Percentiles rank a stretch among this genome's conserved stretches.
Conservation (phyloP, 2,329 filamentous ascomycete species). For the Pseudocercospora pini-densiflorae region DNA sequence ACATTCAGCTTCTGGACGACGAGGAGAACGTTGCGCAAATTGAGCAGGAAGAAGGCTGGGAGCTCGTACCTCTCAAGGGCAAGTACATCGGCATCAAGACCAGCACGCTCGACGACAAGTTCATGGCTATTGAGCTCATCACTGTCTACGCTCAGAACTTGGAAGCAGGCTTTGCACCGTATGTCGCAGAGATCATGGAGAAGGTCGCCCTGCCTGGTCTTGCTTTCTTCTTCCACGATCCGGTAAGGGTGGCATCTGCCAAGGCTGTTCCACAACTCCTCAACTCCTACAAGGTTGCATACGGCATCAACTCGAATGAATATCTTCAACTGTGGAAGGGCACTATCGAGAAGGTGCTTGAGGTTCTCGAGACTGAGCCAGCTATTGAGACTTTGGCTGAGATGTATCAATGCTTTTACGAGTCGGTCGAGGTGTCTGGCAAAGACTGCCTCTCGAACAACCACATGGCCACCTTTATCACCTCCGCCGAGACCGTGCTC, state of each 20-base stretch:
- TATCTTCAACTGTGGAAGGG: conserved; percentile 81
- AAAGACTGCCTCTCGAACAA: conserved; percentile 76
- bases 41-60: conserved; percentile 96
- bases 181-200: conserved; percentile 91
- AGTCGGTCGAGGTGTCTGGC: conserved; percentile 92
- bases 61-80: conserved; percentile 93
- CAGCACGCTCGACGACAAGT: conserved; percentile 95
- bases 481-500: conserved; percentile 80
- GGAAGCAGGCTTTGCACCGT: conserved; percentile 89
- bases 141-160: conserved; percentile 96
- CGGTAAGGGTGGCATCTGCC: conserved; percentile 90
- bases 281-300: conserved; percentile 91
- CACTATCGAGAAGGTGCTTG: conserved; percentile 87
- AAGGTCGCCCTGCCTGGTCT: conserved; percentile 93
- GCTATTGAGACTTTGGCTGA: conserved; percentile 95
- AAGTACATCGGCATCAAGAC: conserved; percentile 99
- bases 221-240: conserved; percentile 99
- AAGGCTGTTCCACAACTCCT: conserved; percentile 93
- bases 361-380: conserved; percentile 90
- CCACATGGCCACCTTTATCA: conserved; percentile 87
- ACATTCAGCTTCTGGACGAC: conserved; percentile 94
- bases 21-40: conserved; percentile 92
- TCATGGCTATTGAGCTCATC: conserved; percentile 98
- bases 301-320: conserved; percentile 78
- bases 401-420: conserved; percentile 99